phyloP scores from a whole-genome alignment of 306 rosid species.

The Ochetophila trinervis region DNA sequence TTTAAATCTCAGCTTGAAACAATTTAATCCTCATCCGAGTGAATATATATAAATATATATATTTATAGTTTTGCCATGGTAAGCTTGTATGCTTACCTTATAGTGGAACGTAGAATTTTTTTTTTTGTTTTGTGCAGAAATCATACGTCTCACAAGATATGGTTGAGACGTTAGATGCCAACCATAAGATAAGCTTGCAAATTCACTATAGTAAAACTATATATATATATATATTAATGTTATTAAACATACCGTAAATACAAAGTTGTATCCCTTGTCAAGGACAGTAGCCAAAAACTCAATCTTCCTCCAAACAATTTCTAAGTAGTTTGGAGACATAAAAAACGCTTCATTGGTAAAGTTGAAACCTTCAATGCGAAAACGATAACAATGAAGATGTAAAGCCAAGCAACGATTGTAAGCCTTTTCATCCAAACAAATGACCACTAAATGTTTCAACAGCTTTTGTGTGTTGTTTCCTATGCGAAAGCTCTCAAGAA shows the following conservation, averaged over 20 bases:
- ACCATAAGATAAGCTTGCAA: too few species aligned
- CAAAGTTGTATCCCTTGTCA: constrained; percentile 64
- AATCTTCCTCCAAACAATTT: constrained; percentile 85
- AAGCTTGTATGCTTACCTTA: too few species aligned
- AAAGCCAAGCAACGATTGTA: constrained; percentile 50
- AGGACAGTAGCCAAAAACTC: constrained; percentile 59
- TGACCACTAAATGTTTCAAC: constrained; percentile 61
- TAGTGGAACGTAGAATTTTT: too few species aligned
- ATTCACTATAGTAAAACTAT: too few species aligned
- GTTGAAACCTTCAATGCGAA: constrained; percentile 44
- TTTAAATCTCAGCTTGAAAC: too few species aligned
- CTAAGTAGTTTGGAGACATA: constrained; percentile 58
- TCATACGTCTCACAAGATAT: too few species aligned
- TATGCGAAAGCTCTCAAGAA: constrained; percentile 59
- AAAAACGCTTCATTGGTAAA: constrained; percentile 59
- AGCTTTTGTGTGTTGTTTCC: constrained; percentile 58
- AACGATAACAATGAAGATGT: constrained; percentile 59
- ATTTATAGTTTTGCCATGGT: too few species aligned
- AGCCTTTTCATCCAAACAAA: constrained; percentile 71
- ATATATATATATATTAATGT: too few species aligned
- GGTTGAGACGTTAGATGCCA: too few species aligned
- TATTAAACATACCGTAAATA: constrained; percentile 60
- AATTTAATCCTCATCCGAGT: too few species aligned
- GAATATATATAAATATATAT: too few species aligned
- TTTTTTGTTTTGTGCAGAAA: too few species aligned